Evolutionary conservation across 306 rosid species (phyloP).

Genomic region (Vachellia pachyceras): DNA sequence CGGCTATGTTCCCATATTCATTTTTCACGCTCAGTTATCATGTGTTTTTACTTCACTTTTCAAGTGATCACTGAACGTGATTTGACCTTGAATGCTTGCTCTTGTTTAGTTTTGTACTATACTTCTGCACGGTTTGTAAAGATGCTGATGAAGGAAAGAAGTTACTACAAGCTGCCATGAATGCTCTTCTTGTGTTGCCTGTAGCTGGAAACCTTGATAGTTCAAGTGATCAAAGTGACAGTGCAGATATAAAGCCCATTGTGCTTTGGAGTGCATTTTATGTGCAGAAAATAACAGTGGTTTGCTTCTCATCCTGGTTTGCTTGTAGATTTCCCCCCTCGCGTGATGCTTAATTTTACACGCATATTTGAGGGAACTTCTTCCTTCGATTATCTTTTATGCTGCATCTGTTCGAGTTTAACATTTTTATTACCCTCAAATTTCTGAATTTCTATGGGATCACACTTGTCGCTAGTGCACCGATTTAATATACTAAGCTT

Average conservation of each 20-base stretch:
- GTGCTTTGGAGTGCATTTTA: constrained; percentile 81
- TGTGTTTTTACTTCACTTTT: constrained; percentile 16
- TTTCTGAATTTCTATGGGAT: not conserved
- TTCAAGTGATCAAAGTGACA: constrained; percentile 52
- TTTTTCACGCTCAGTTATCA: constrained; percentile 20
- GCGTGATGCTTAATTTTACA: constrained; percentile 31
- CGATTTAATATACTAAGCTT: no score
- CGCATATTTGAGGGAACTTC: constrained; percentile 16
- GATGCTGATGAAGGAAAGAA: constrained; percentile 73
- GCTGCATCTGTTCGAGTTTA: constrained; percentile 6
- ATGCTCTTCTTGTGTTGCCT: constrained; percentile 59
- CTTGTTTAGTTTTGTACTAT: constrained; percentile 68
- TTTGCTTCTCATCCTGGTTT: constrained; percentile 48
- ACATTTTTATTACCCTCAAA: not conserved
- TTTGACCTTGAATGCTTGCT: constrained; percentile 39
- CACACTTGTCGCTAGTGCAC: no score
- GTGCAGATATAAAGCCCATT: constrained; percentile 54
- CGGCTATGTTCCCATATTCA: constrained; percentile 16
- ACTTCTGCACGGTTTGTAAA: constrained; percentile 75
- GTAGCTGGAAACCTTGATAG: constrained; percentile 58
- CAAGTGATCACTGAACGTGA: constrained; percentile 33
- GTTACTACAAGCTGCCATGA: constrained; percentile 63
- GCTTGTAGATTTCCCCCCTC: constrained; percentile 4
- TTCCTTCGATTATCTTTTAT: constrained; percentile 24
- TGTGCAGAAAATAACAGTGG: constrained; percentile 73